Evolutionary conservation across 495 filamentous ascomycete species (phyloP).

Genomic region (Penicillium pulvis): DNA sequence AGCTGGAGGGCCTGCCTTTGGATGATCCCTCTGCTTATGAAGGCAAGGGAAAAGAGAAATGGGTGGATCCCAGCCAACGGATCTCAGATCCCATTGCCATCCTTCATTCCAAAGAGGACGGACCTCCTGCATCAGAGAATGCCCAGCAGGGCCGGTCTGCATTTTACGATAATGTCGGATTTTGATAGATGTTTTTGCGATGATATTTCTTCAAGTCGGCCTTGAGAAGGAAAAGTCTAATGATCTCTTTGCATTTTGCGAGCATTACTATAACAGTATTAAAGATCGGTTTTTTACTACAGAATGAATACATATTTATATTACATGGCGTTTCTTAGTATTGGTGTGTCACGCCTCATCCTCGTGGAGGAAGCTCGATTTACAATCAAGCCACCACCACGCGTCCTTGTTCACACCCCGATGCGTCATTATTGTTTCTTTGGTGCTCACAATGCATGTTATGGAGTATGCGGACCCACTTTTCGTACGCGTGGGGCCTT

Average conservation of each 20-base stretch:
- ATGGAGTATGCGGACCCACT: slow-evolving; percentile 13
- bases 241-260: background rate
- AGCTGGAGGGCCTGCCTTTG: slow-evolving; percentile 27
- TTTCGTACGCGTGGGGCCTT: slow-evolving; percentile 18
- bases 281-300: slow-evolving; percentile 10
- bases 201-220: background rate
- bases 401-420: slow-evolving; percentile 11
- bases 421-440: slow-evolving; percentile 7
- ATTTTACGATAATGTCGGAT: slow-evolving; percentile 11
- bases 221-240: slow-evolving; percentile 11
- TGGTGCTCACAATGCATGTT: slow-evolving; percentile 11
- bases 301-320: slow-evolving; percentile 16
- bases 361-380: slow-evolving; percentile 26
- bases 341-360: slow-evolving; percentile 5
- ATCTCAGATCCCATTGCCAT: slow-evolving; percentile 18
- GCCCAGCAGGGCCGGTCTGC: slow-evolving; percentile 22
- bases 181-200: slow-evolving; percentile 4
- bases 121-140: slow-evolving; percentile 22
- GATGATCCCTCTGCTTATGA: slow-evolving; percentile 15
- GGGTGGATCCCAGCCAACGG: slow-evolving; percentile 21
- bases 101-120: slow-evolving; percentile 20
- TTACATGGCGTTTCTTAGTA: slow-evolving; percentile 1
- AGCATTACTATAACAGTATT: slow-evolving; percentile 3
- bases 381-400: slow-evolving; percentile 15
- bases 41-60: slow-evolving; percentile 20